Percentiles rank a stretch among this genome's conserved stretches.
Evolutionary conservation across 768 basidiomycete species (phyloP).

Genomic region (Mycena haematopus): DNA sequence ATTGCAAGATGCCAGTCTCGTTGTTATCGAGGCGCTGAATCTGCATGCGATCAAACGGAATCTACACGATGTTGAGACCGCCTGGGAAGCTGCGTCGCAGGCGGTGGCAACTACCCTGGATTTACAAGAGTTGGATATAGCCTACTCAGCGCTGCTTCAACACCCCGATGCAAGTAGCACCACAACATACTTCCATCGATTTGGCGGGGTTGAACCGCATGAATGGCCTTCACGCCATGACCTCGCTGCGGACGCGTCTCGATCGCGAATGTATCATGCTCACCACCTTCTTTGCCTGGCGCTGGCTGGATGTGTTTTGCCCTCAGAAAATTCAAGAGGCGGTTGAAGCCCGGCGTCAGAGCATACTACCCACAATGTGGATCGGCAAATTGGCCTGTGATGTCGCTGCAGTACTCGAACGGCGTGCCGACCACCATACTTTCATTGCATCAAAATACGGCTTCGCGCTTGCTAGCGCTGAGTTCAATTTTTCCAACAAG

Average conservation of each 20-base stretch:
- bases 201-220: not conserved
- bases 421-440: not conserved
- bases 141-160: not conserved
- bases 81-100: not conserved
- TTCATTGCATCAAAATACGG: not conserved
- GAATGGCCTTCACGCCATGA: not conserved
- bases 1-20: not conserved
- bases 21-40: not conserved
- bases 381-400: not conserved
- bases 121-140: not conserved
- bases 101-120: not conserved
- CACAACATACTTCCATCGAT: not conserved
- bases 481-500: not conserved
- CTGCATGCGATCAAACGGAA: not conserved
- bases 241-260: not conserved
- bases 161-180: not conserved
- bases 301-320: constrained; percentile 12
- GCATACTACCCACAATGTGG: not conserved
- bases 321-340: not conserved
- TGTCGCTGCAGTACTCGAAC: not conserved
- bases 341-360: not conserved
- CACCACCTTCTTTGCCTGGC: constrained; percentile 9
- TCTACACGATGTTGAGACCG: not conserved
- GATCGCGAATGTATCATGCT: constrained; percentile 16
- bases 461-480: not conserved